Evolutionary conservation across 257 asterid genomes (phyloP).

Genomic region (Phtheirospermum japonicum): DNA sequence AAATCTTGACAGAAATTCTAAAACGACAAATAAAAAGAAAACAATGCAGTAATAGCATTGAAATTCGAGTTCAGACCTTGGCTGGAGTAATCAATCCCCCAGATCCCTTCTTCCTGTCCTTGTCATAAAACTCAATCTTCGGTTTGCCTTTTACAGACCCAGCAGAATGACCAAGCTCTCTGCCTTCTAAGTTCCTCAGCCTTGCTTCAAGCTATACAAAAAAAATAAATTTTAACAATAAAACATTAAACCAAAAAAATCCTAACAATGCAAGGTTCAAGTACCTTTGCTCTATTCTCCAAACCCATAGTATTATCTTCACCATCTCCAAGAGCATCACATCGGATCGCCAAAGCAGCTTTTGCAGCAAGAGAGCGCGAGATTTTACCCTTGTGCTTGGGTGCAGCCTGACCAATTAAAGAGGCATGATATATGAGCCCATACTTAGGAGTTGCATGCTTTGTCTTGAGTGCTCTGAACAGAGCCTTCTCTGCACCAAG

Average conservation of each 20-base stretch:
- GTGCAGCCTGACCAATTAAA: conserved; percentile 90
- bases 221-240: neutral
- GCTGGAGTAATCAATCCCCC: conserved; percentile 74
- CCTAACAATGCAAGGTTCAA: neutral
- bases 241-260: neutral
- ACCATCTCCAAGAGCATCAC: conserved; percentile 78
- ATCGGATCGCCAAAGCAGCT: conserved; percentile 80
- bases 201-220: conserved; percentile 67
- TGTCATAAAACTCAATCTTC: conserved; percentile 75
- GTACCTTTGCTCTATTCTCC: conserved; percentile 68
- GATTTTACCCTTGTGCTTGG: conserved; percentile 89
- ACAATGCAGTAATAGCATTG: too few relatives aligned
- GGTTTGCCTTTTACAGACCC: conserved; percentile 88
- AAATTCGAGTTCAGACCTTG: conserved; percentile 37
- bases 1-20: too few relatives aligned
- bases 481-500: conserved; percentile 97
- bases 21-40: too few relatives aligned
- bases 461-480: conserved; percentile 84
- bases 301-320: conserved; percentile 78
- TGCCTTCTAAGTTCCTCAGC: conserved; percentile 70
- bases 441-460: conserved; percentile 88
- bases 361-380: conserved; percentile 91
- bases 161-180: conserved; percentile 59
- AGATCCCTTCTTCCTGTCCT: conserved; percentile 70
- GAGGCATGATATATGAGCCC: conserved; percentile 95